Evolutionary conservation across 164 flowering plant genomes (phyloP).

Genomic region (Tinospora cordifolia): DNA sequence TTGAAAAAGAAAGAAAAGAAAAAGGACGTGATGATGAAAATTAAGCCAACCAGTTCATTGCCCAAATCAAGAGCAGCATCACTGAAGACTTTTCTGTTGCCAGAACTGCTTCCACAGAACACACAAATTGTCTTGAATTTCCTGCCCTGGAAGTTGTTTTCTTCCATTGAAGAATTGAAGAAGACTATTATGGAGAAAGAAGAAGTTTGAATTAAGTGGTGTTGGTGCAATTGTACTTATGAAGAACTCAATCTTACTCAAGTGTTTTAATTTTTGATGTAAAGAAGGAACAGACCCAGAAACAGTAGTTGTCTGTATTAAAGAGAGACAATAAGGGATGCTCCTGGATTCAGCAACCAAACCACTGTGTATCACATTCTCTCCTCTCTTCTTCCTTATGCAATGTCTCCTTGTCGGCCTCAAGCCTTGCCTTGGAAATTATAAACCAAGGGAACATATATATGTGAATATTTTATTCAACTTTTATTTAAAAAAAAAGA

Average conservation of each 20-base stretch:
- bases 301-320: not conserved
- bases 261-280: not conserved
- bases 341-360: slow-evolving; percentile 1
- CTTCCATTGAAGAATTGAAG: slow-evolving; percentile 16
- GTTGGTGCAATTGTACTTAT: no score
- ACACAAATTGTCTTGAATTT: slow-evolving; percentile 30
- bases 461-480: no score
- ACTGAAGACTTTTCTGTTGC: slow-evolving; percentile 24
- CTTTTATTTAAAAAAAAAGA: no score
- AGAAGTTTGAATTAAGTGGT: not conserved
- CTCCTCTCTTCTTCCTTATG: not conserved
- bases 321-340: slow-evolving; percentile 5
- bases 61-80: slow-evolving; percentile 27
- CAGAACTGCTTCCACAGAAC: slow-evolving; percentile 30
- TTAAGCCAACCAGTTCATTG: slow-evolving; percentile 23
- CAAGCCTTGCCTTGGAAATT: not conserved
- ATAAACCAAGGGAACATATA: no score
- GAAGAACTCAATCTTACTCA: no score
- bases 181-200: not conserved
- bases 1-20: not conserved
- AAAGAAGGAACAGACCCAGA: not conserved
- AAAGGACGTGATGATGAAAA: not conserved
- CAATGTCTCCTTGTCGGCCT: slow-evolving; percentile 7
- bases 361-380: slow-evolving; percentile 1
- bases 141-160: slow-evolving; percentile 8